phyloP scores from a whole-genome alignment of 2,329 filamentous ascomycete genomes.

The Pseudofabraea citricarpa region DNA sequence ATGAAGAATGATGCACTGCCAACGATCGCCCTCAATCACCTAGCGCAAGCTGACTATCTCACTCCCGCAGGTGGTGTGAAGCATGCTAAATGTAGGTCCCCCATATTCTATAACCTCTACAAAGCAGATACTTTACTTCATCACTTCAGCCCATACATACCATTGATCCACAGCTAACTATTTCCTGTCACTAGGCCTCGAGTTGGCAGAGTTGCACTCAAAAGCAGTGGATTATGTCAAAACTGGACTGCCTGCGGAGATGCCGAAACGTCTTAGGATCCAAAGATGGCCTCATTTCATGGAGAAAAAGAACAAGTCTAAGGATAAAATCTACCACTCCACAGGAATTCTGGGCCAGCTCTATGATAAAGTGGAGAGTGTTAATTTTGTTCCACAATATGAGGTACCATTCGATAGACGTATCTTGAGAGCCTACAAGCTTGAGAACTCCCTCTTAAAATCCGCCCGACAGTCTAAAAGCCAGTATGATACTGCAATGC shows the following conservation, averaged over 20 bases:
- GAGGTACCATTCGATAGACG: conserved; percentile 69
- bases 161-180: no score
- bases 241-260: conserved; percentile 71
- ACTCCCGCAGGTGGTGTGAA: conserved; percentile 60
- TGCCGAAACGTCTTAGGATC: conserved; percentile 56
- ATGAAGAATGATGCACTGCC: conserved; percentile 86
- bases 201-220: conserved; percentile 78
- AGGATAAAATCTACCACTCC: conserved; percentile 57
- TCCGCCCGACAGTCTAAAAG: conserved; percentile 64
- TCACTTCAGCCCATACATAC: no score
- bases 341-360: conserved; percentile 70
- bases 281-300: conserved; percentile 80
- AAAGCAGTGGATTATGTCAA: conserved; percentile 93
- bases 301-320: conserved; percentile 54
- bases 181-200: no score
- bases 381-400: conserved; percentile 71
- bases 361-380: conserved; percentile 66
- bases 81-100: conserved; percentile 56
- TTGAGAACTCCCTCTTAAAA: conserved; percentile 49
- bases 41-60: conserved; percentile 67
- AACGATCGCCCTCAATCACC: conserved; percentile 75
- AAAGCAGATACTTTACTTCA: no score
- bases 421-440: conserved; percentile 59
- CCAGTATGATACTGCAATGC: conserved; percentile 72
- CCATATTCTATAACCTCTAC: background rate